Conservation (phyloP, 78 protist species). For the Dictyostelium capitatum region DNA sequence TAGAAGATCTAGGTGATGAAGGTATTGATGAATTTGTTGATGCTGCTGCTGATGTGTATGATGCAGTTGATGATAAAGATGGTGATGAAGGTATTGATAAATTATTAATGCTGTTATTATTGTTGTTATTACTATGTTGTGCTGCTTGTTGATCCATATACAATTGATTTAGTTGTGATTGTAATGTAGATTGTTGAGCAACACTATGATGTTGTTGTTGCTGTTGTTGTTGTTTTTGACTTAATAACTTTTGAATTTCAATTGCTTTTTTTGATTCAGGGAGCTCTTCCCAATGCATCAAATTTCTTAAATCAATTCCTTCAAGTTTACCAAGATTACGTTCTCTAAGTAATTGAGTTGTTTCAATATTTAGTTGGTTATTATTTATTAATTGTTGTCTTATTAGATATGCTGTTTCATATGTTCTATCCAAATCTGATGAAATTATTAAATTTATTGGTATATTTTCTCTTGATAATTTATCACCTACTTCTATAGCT, state of each 20-base stretch:
- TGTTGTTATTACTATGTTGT: not conserved
- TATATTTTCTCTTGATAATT: not conserved
- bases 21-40: conserved; percentile 8
- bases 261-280: conserved; percentile 44
- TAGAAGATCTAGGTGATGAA: not conserved
- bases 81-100: not conserved
- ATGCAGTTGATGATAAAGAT: not conserved
- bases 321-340: conserved; percentile 74
- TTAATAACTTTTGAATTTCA: conserved; percentile 51
- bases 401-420: conserved; percentile 63
- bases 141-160: not conserved
- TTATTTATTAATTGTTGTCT: conserved; percentile 12
- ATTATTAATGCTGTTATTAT: not conserved
- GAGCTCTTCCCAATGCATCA: conserved; percentile 65
- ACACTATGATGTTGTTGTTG: not conserved
- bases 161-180: conserved; percentile 2
- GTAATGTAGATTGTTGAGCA: not conserved
- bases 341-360: conserved; percentile 51
- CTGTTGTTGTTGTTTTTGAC: conserved; percentile 5
- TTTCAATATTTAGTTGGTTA: not conserved
- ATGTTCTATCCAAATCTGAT: conserved; percentile 64
- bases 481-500: conserved; percentile 19
- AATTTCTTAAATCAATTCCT: conserved; percentile 68
- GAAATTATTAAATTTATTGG: conserved; percentile 41
- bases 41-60: not conserved